phyloP scores from a whole-genome alignment of 1,139 yeast genomes.

The Sugiyamaella grinbergsii region DNA sequence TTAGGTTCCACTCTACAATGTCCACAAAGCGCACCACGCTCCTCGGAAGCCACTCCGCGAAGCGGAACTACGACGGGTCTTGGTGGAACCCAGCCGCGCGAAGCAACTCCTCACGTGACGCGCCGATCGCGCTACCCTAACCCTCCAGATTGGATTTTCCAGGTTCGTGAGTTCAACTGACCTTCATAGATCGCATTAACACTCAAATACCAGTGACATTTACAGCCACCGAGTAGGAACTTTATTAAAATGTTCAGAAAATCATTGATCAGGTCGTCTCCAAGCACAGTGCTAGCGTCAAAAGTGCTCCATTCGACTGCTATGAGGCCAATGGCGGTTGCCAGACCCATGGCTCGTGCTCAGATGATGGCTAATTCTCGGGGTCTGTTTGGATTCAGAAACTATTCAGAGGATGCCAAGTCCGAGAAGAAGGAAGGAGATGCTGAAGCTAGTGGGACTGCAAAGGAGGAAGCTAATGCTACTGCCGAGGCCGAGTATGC shows the following conservation, averaged over 20 bases:
- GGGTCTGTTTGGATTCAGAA: conserved; percentile 4
- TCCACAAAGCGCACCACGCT: too few relatives aligned
- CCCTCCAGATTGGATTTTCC: conserved; percentile 5
- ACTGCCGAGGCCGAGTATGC: neutral
- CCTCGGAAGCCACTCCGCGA: neutral
- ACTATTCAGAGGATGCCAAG: conserved; percentile 9
- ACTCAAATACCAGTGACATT: too few relatives aligned
- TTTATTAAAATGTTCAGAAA: conserved; percentile 7
- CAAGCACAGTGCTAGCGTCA: conserved; percentile 4
- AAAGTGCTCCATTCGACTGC: neutral
- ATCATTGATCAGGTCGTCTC: conserved; percentile 8
- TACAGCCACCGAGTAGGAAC: neutral
- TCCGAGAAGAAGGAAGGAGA: conserved; percentile 1
- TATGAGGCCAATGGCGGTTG: conserved; percentile 1
- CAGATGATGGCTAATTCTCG: conserved; percentile 10
- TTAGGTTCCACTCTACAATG: neutral
- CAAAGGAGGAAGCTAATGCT: neutral
- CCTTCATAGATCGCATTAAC: too few relatives aligned
- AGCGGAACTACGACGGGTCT: neutral
- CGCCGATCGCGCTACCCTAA: neutral
- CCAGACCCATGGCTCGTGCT: conserved; percentile 7
- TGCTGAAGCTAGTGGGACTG: neutral
- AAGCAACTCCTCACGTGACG: conserved; percentile 1
- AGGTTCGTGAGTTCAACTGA: neutral
- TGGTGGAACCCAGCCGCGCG: neutral